phyloP scores from a whole-genome alignment of 352 stramenopile genomes.

The Globisporangium perplexum region DNA sequence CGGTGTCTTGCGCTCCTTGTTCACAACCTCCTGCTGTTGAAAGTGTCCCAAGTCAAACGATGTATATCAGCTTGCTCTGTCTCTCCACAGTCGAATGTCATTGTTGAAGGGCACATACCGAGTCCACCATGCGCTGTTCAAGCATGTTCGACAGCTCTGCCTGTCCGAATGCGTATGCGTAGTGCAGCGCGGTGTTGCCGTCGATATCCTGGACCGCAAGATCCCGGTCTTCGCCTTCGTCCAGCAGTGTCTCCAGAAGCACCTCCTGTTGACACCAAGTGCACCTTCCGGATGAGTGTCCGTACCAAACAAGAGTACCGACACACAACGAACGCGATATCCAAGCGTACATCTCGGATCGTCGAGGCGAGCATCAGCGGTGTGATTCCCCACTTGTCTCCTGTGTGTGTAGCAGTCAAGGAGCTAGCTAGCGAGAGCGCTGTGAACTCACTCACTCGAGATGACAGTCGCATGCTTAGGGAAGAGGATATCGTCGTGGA shows the following conservation, averaged over 20 bases:
- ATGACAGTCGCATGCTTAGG: not conserved
- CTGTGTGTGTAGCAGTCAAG: constrained; percentile 11
- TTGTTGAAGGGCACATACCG: constrained; percentile 9
- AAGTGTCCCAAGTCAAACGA: not conserved
- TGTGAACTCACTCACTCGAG: not conserved
- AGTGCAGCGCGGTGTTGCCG: constrained; percentile 55
- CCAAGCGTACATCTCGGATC: constrained; percentile 22
- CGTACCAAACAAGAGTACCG: too few relatives aligned
- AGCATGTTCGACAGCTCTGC: constrained; percentile 35
- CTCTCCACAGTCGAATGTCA: too few relatives aligned
- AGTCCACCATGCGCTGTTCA: constrained; percentile 31
- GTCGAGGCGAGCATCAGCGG: constrained; percentile 53
- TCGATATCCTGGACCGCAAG: constrained; percentile 24
- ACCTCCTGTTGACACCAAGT: constrained; percentile 12
- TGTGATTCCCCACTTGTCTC: constrained; percentile 57
- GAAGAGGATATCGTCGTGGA: constrained; percentile 19
- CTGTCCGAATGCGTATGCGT: constrained; percentile 61
- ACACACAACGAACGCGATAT: too few relatives aligned
- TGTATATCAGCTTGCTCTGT: not conserved
- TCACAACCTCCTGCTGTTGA: constrained; percentile 45
- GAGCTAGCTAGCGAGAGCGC: not conserved
- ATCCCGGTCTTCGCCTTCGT: constrained; percentile 16
- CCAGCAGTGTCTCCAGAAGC: constrained; percentile 35
- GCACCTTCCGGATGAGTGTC: not conserved
- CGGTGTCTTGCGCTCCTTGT: constrained; percentile 28